Conservation (phyloP, 352 stramenopile species). For the Phytophthora pluvialis region DNA sequence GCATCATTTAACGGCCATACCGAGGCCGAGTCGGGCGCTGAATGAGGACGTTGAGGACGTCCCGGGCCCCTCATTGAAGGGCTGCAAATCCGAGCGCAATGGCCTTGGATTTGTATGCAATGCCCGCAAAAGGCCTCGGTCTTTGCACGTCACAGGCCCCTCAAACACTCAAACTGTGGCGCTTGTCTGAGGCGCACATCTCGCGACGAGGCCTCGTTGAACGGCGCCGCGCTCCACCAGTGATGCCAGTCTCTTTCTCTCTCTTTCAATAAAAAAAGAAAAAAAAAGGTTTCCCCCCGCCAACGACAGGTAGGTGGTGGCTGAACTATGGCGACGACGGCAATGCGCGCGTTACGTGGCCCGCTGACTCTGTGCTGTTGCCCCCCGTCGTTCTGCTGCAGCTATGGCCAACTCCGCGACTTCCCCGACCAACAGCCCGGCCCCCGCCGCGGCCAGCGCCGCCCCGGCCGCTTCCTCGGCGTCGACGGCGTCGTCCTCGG, state of each 20-base stretch:
- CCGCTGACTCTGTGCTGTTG: conserved; percentile 17
- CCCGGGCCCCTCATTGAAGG: too few relatives aligned
- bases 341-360: not conserved
- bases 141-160: too few relatives aligned
- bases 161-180: too few relatives aligned
- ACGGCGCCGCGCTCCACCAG: conserved; percentile 32
- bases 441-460: conserved; percentile 23
- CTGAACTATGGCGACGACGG: not conserved
- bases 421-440: conserved; percentile 82
- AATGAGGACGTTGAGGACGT: too few relatives aligned
- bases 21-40: too few relatives aligned
- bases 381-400: conserved; percentile 21
- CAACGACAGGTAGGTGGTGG: conserved; percentile 51
- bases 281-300: conserved; percentile 67
- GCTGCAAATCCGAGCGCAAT: too few relatives aligned
- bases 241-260: conserved; percentile 87
- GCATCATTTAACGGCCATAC: not conserved
- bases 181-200: not conserved
- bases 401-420: conserved; percentile 86
- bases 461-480: conserved; percentile 30
- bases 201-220: too few relatives aligned
- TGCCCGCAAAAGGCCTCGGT: too few relatives aligned
- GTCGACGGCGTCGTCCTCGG: conserved; percentile 46
- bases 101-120: too few relatives aligned
- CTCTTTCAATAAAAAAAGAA: conserved; percentile 90